Evolutionary conservation across 2,329 filamentous ascomycete species (phyloP).

Genomic region (Pseudofabraea citricarpa): DNA sequence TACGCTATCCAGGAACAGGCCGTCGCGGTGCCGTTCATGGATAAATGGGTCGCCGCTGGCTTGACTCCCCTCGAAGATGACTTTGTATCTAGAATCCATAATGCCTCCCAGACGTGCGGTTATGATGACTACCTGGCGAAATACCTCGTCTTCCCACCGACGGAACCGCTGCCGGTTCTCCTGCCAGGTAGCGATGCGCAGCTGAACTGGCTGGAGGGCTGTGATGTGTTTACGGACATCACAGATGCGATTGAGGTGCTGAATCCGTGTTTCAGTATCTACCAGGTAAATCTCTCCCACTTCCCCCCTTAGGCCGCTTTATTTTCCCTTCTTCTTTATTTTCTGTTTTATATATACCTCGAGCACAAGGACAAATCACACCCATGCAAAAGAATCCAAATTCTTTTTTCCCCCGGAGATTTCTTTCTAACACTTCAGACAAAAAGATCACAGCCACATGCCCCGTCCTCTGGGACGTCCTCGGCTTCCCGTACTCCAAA

Average conservation of each 20-base stretch:
- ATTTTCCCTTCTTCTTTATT: neutral
- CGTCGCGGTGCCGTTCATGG: neutral
- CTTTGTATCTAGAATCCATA: neutral
- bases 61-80: neutral
- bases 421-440: too few species aligned
- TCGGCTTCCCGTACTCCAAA: constrained; percentile 63
- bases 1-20: neutral
- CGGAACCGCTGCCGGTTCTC: neutral
- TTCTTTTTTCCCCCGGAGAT: too few species aligned
- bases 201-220: neutral
- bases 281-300: neutral
- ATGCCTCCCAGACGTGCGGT: constrained; percentile 27
- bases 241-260: constrained; percentile 11
- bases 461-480: constrained; percentile 63
- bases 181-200: neutral
- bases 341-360: neutral
- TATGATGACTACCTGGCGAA: constrained; percentile 37
- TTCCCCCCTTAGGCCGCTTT: too few species aligned
- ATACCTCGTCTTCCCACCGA: constrained; percentile 34
- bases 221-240: neutral
- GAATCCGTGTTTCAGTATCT: constrained; percentile 40
- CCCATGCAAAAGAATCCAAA: too few species aligned
- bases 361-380: too few species aligned
- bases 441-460: too few species aligned
- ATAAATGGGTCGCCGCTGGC: neutral